Percentiles rank a stretch among this genome's conserved stretches.
Evolutionary conservation across 164 flowering plant species (phyloP).

Genomic region (Chimonanthus praecox): DNA sequence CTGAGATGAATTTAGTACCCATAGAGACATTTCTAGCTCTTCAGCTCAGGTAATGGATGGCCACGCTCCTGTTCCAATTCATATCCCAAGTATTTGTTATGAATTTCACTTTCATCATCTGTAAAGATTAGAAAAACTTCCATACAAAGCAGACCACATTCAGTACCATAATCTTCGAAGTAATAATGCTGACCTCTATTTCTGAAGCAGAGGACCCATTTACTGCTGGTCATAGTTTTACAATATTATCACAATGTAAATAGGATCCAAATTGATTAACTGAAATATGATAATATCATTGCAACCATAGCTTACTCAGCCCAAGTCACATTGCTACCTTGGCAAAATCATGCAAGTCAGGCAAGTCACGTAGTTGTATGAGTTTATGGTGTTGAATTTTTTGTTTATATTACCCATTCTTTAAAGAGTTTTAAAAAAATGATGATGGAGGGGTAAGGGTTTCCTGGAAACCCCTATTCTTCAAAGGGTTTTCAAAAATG

Average conservation of each 20-base stretch:
- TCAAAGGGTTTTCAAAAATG: background rate
- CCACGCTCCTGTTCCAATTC: slow-evolving; percentile 34
- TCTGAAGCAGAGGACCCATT: background rate
- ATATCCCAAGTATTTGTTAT: background rate
- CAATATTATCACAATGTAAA: background rate
- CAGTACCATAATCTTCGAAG: too few species aligned
- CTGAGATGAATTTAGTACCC: background rate
- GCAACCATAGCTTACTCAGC: too few species aligned
- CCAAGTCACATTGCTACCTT: background rate
- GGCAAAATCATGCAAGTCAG: background rate
- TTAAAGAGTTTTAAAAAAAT: background rate
- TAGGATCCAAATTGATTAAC: background rate
- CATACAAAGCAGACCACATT: too few species aligned
- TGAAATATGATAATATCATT: background rate
- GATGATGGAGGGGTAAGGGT: background rate
- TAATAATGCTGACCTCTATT: background rate
- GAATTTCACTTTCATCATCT: too few species aligned
- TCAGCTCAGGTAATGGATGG: slow-evolving; percentile 32
- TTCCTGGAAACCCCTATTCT: too few species aligned
- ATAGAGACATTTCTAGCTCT: background rate
- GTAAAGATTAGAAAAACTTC: too few species aligned
- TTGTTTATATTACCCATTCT: background rate
- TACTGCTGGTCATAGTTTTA: background rate
- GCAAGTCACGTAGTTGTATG: background rate
- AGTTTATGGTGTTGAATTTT: too few species aligned